These are phyloP conservation scores for Apiotrichum gracile DNA, from an alignment of 1,284 basidiomycete species.

Conservation along the genomic window DNA sequence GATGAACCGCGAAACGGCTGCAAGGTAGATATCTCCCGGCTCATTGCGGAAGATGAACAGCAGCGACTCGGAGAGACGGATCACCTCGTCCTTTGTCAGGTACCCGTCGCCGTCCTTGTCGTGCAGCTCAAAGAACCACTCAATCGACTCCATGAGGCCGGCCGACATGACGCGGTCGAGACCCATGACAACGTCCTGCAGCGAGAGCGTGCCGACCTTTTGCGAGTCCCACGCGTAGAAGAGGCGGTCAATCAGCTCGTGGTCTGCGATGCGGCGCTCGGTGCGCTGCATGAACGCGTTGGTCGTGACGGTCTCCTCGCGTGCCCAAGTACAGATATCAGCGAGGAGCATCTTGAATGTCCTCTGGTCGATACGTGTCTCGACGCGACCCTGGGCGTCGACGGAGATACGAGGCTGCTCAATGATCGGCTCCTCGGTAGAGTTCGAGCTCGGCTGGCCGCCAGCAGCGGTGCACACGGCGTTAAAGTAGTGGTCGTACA, in stretches of 20 bases:
- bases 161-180: slow-evolving; percentile 90
- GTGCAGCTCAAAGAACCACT: slow-evolving; percentile 96
- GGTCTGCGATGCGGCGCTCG: slow-evolving; percentile 49
- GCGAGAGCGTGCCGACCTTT: slow-evolving; percentile 75
- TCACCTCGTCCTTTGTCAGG: slow-evolving; percentile 90
- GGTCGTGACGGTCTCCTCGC: slow-evolving; percentile 86
- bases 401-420: slow-evolving; percentile 42
- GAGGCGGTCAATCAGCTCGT: slow-evolving; percentile 55
- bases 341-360: slow-evolving; percentile 88
- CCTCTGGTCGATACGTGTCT: slow-evolving; percentile 77
- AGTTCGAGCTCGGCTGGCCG: slow-evolving; percentile 31
- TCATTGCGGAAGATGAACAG: slow-evolving; percentile 98
- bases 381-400: slow-evolving; percentile 61
- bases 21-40: slow-evolving; percentile 92
- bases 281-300: slow-evolving; percentile 78
- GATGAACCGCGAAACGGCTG: slow-evolving; percentile 91
- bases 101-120: slow-evolving; percentile 94
- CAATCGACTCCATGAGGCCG: slow-evolving; percentile 95
- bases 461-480: slow-evolving; percentile 66
- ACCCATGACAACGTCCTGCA: slow-evolving; percentile 81
- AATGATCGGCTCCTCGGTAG: slow-evolving; percentile 24
- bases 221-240: slow-evolving; percentile 88
- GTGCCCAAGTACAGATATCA: slow-evolving; percentile 91
- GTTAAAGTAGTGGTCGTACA: slow-evolving; percentile 87
- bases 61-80: slow-evolving; percentile 83